Base-by-base conservation (phyloP, 1,284 basidiomycete genomes). In the Ustilago loliicola region DNA sequence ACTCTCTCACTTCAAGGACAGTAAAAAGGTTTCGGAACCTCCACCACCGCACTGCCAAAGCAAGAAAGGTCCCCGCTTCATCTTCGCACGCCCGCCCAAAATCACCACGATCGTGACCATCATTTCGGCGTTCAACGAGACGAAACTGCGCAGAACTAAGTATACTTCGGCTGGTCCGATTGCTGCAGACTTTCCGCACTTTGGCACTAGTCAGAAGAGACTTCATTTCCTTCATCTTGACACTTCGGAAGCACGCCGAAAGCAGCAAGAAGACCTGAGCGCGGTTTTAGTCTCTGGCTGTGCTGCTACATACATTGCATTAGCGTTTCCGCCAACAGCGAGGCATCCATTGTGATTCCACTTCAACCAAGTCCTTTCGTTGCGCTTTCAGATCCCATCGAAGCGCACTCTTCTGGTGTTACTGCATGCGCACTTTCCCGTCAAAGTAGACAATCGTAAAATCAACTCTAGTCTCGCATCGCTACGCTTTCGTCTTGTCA, bases 211-310 rank as follows among this genome's bases (percentile, higher is more conserved):
- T 45, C 34, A 50, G 29, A 25, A 34, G n/a, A 2, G 1, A 63
- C 54, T 61, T 61, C 59, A 61, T 57, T 47, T 58, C 66, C 58
- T 13, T 21, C 30, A 32, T 53, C 48, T 50, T 60, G 58, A 36
- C 47, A 57, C 27, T 45, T 32, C 19, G 25, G 36, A 30, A 45
- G 5, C 40, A 2, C 27, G 36, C 38, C 55, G 25, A 45, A 47
- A 30, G 57, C 30, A 47, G 47, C 47, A 27, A 29, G 30, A 51
- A 42, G 25, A 30, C 32, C 48, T 19, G 29, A 57, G 40, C 55
- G 58, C 58, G 48, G 52, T 30, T 11, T 54, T 50, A 57, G 34
- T 50, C 48, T 57, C 54, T 25, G 36, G 45, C 62, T 56, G 59
- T 45, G 59, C 59, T 30, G 59, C 38, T 53, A 27, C 42, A 29